These are phyloP conservation scores for Glomus cerebriforme DNA, from an alignment of 192 early-diverging fungal genomes.

Conservation along the genomic window DNA sequence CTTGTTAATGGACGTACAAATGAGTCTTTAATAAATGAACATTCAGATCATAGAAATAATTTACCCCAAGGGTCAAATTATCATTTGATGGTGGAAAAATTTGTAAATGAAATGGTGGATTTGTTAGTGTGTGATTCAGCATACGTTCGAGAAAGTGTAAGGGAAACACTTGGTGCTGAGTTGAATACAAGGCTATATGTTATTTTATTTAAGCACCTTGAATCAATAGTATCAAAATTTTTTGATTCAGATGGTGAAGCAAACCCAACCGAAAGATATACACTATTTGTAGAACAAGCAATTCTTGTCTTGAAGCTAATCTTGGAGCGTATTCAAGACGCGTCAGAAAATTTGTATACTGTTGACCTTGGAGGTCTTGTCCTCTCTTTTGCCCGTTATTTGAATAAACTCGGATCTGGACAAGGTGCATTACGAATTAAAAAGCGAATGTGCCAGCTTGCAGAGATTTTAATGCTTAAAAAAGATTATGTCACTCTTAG, in stretches of 20 bases:
- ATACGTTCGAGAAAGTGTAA: slow-evolving; percentile 71
- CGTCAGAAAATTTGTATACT: slow-evolving; percentile 55
- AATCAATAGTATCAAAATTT: slow-evolving; percentile 56
- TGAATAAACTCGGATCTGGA: slow-evolving; percentile 62
- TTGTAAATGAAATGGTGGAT: slow-evolving; percentile 70
- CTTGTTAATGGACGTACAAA: background rate
- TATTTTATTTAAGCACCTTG: slow-evolving; percentile 59
- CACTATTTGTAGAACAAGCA: slow-evolving; percentile 74
- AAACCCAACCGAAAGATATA: slow-evolving; percentile 57
- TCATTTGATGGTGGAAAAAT: slow-evolving; percentile 64
- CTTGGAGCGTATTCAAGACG: slow-evolving; percentile 68
- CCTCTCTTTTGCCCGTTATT: slow-evolving; percentile 66
- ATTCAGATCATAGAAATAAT: background rate
- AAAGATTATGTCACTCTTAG: slow-evolving; percentile 72
- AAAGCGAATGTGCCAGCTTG: slow-evolving; percentile 74
- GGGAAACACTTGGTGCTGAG: slow-evolving; percentile 80
- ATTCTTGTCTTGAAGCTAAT: slow-evolving; percentile 74
- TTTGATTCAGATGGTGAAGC: slow-evolving; percentile 64
- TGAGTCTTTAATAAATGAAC: background rate
- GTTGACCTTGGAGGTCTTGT: slow-evolving; percentile 75
- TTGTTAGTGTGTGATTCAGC: slow-evolving; percentile 75
- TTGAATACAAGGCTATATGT: slow-evolving; percentile 66
- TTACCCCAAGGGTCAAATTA: slow-evolving; percentile 35
- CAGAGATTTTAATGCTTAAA: slow-evolving; percentile 72
- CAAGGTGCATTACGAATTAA: slow-evolving; percentile 66